Conservation (phyloP, 345 rosid species). For the Boechera stricta region DNA sequence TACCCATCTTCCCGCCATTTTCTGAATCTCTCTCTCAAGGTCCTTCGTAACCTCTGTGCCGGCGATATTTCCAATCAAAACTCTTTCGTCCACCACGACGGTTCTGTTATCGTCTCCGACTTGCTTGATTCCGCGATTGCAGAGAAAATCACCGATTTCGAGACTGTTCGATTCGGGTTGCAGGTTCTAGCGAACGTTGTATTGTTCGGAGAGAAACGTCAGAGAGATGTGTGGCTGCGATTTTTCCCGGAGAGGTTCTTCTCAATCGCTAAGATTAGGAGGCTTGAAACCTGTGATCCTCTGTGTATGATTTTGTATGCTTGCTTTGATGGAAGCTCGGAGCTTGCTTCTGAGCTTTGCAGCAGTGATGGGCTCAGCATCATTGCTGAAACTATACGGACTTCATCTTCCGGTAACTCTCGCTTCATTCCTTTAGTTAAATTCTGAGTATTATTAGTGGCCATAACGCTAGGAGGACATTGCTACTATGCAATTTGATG, state of each 20-base stretch:
- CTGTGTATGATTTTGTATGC: neutral
- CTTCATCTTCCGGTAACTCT: slow-evolving; percentile 58
- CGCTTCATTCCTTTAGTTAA: no score
- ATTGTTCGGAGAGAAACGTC: slow-evolving; percentile 66
- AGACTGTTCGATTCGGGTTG: slow-evolving; percentile 55
- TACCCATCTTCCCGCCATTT: slow-evolving; percentile 41
- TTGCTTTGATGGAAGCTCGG: slow-evolving; percentile 63
- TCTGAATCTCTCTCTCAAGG: slow-evolving; percentile 55
- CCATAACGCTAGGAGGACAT: no score
- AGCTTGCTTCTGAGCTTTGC: slow-evolving; percentile 52
- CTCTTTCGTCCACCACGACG: slow-evolving; percentile 54
- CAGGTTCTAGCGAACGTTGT: slow-evolving; percentile 76
- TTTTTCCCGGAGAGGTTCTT: no score
- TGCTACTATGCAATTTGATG: no score
- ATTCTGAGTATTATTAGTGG: no score
- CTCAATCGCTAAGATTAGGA: no score
- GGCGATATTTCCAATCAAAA: slow-evolving; percentile 66
- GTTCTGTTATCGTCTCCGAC: slow-evolving; percentile 49
- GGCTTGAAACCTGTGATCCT: no score
- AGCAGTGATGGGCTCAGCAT: slow-evolving; percentile 55
- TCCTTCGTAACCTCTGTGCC: slow-evolving; percentile 81
- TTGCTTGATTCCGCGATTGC: slow-evolving; percentile 34
- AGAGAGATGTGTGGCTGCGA: no score
- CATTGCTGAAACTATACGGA: slow-evolving; percentile 54
- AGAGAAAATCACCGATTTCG: slow-evolving; percentile 47